Evolutionary conservation across 768 basidiomycete species (phyloP).

Genomic region (Pholiota conissans): DNA sequence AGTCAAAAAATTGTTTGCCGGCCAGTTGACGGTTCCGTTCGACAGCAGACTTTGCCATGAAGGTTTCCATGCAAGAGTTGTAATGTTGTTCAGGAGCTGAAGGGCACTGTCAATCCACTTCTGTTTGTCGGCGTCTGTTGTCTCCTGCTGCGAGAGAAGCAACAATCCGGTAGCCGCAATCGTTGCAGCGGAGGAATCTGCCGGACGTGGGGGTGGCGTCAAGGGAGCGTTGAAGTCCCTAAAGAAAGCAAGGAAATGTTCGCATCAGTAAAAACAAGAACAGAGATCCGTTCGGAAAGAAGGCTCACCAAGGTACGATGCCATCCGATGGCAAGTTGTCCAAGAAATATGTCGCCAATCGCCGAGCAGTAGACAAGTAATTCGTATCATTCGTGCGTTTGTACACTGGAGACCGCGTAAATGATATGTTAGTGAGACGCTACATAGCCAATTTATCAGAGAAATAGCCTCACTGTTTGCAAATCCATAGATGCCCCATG

Average conservation of each 20-base stretch:
- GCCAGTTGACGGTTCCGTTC: slow-evolving; percentile 65
- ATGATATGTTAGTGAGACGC: background rate
- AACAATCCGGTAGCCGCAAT: slow-evolving; percentile 62
- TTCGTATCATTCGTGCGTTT: slow-evolving; percentile 44
- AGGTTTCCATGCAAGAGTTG: slow-evolving; percentile 55
- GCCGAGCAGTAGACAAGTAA: slow-evolving; percentile 62
- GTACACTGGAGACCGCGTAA: slow-evolving; percentile 48
- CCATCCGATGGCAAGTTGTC: slow-evolving; percentile 57
- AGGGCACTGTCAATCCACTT: slow-evolving; percentile 52
- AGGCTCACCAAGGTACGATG: slow-evolving; percentile 64
- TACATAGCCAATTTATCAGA: background rate
- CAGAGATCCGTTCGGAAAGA: background rate
- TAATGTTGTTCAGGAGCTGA: slow-evolving; percentile 49
- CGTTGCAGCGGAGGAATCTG: slow-evolving; percentile 71
- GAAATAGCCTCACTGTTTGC: slow-evolving; percentile 53
- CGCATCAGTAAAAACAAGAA: slow-evolving; percentile 1
- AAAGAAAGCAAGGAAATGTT: no score
- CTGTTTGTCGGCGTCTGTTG: slow-evolving; percentile 28
- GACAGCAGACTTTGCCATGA: slow-evolving; percentile 64
- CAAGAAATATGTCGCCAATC: slow-evolving; percentile 61
- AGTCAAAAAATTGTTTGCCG: slow-evolving; percentile 54
- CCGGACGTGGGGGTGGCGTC: slow-evolving; percentile 50
- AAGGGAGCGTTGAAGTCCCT: slow-evolving; percentile 78
- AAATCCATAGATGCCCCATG: slow-evolving; percentile 72
- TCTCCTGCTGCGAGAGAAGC: slow-evolving; percentile 48